These are phyloP conservation scores for Nicotiana sylvestris DNA, from an alignment of 257 asterid genomes.

Conservation along the genomic window DNA sequence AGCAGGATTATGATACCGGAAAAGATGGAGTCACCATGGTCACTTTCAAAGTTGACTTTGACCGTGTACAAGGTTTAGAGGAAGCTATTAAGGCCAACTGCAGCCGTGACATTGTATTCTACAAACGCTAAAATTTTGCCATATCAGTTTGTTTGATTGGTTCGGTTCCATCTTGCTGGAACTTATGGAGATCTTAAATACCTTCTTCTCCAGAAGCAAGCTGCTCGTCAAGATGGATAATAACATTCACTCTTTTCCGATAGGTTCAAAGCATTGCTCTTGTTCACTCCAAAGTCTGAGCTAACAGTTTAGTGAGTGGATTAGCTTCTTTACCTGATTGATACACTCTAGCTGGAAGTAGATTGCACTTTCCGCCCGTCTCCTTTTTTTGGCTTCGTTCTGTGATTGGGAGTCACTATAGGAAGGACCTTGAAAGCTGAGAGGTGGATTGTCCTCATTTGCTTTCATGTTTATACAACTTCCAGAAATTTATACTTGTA, in stretches of 20 bases:
- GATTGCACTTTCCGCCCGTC: background rate
- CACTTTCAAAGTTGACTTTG: constrained; percentile 83
- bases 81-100: constrained; percentile 74
- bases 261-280: background rate
- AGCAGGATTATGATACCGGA: constrained; percentile 92
- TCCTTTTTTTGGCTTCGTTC: background rate
- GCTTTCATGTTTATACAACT: background rate
- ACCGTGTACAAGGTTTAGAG: constrained; percentile 61
- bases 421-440: background rate
- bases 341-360: background rate
- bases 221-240: background rate
- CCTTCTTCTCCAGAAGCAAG: background rate
- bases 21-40: constrained; percentile 72
- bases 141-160: background rate
- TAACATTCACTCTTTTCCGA: background rate
- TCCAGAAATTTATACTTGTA: background rate
- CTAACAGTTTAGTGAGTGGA: background rate
- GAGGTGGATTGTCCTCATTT: background rate
- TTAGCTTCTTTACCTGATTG: background rate
- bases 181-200: background rate
- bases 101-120: constrained; percentile 76
- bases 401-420: background rate
- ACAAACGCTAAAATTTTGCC: constrained; percentile 32
- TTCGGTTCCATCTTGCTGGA: background rate
- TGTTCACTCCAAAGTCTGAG: background rate